phyloP scores from a whole-genome alignment of 2,329 filamentous ascomycete genomes.

The Talaromyces sp. region DNA sequence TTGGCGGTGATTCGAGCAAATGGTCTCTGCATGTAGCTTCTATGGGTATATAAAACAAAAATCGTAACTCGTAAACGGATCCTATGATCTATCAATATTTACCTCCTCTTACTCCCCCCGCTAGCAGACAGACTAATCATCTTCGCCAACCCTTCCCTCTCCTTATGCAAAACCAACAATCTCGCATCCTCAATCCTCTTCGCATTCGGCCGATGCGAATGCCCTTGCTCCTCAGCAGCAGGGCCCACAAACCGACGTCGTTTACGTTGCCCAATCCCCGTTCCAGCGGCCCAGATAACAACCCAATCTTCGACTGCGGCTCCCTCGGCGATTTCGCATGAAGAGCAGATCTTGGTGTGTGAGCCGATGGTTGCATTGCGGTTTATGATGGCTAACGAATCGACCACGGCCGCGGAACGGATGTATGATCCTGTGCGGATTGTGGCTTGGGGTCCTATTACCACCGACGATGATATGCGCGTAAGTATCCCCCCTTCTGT shows the following conservation, averaged over 20 bases:
- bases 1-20: neutral
- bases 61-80: slow-evolving; percentile 16
- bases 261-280: slow-evolving; percentile 34
- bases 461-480: slow-evolving; percentile 41
- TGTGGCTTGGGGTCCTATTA: slow-evolving; percentile 39
- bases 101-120: slow-evolving; percentile 13
- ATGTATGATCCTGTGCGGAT: slow-evolving; percentile 42
- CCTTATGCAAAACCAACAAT: slow-evolving; percentile 63
- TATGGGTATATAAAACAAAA: slow-evolving; percentile 17
- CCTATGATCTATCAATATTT: neutral
- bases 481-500: slow-evolving; percentile 24
- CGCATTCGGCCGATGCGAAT: slow-evolving; percentile 45
- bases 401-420: slow-evolving; percentile 42
- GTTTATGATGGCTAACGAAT: slow-evolving; percentile 45
- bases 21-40: neutral
- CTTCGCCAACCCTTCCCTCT: slow-evolving; percentile 65
- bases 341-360: slow-evolving; percentile 69
- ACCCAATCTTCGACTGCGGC: slow-evolving; percentile 64
- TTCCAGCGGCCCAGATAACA: slow-evolving; percentile 66
- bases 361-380: slow-evolving; percentile 36
- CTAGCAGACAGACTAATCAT: slow-evolving; percentile 52
- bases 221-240: slow-evolving; percentile 19
- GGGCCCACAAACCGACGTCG: slow-evolving; percentile 29
- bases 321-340: slow-evolving; percentile 58
- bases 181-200: slow-evolving; percentile 63